Percentiles rank a stretch among this genome's conserved stretches.
These are phyloP conservation scores for Kluyveromyces aestuarii DNA, from an alignment of 805 yeast genomes.

Conservation along the genomic window DNA sequence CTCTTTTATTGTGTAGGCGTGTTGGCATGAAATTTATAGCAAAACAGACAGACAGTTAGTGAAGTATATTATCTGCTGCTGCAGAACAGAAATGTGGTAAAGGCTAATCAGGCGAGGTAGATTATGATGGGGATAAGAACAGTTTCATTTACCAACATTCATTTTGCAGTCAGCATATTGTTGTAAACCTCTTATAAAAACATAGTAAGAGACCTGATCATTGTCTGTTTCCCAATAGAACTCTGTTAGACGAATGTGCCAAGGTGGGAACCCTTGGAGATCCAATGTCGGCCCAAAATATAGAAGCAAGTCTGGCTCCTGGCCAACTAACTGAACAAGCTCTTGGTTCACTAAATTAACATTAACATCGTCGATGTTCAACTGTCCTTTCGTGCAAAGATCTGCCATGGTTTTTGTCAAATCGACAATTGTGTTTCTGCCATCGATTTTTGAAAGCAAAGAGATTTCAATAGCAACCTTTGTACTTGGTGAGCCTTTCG, in stretches of 20 bases:
- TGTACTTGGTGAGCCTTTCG: conserved; percentile 20
- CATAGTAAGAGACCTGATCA: conserved; percentile 69
- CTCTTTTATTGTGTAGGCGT: neutral
- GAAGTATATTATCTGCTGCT: no score
- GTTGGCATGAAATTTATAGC: neutral
- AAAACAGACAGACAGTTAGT: neutral
- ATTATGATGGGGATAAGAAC: neutral
- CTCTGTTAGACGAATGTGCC: conserved; percentile 91
- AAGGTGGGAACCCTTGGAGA: conserved; percentile 93
- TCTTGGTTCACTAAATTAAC: conserved; percentile 70
- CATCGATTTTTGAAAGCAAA: conserved; percentile 68
- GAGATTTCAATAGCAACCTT: conserved; percentile 52
- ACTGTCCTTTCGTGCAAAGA: conserved; percentile 50
- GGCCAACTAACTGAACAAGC: conserved; percentile 64
- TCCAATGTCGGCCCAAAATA: conserved; percentile 82
- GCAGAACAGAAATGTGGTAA: neutral
- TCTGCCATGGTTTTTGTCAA: conserved; percentile 81
- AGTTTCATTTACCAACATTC: conserved; percentile 67
- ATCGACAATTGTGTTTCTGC: conserved; percentile 83
- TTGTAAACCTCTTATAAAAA: conserved; percentile 69
- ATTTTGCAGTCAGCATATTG: conserved; percentile 73
- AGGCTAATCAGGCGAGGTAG: neutral
- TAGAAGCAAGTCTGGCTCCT: conserved; percentile 86
- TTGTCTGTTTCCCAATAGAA: conserved; percentile 88
- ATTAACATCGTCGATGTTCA: conserved; percentile 58